Evolutionary conservation across 805 yeast species (phyloP).

Genomic region (Ogataea nakhonphanomensis): DNA sequence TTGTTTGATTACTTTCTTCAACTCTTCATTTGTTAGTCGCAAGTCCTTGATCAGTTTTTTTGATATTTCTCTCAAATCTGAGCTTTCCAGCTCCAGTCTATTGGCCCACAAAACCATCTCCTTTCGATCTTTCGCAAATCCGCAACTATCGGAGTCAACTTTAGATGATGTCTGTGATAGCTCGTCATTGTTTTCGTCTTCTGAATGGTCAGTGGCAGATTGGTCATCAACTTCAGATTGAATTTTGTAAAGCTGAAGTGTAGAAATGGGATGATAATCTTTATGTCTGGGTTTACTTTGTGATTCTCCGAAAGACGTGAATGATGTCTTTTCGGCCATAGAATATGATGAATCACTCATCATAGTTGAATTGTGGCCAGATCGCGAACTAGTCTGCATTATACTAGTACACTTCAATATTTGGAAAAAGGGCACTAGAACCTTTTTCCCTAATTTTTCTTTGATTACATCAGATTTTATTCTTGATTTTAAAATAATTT

Average conservation of each 20-base stretch:
- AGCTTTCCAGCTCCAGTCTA: constrained; percentile 45
- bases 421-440: too few relatives aligned
- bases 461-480: too few relatives aligned
- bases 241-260: constrained; percentile 3
- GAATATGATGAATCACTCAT: too few relatives aligned
- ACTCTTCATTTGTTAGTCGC: constrained; percentile 11
- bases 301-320: too few relatives aligned
- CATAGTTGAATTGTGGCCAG: too few relatives aligned
- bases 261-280: background rate
- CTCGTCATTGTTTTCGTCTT: constrained; percentile 2
- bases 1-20: constrained; percentile 6
- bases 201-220: constrained; percentile 16
- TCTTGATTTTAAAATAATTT: too few relatives aligned
- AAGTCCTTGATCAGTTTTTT: constrained; percentile 16
- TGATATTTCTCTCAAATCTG: constrained; percentile 38
- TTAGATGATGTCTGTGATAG: background rate
- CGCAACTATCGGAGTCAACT: constrained; percentile 3
- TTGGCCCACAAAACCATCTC: constrained; percentile 46
- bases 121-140: constrained; percentile 25
- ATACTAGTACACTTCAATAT: too few relatives aligned
- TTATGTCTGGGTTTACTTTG: too few relatives aligned
- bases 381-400: too few relatives aligned
- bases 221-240: constrained; percentile 2
- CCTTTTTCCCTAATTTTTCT: too few relatives aligned
- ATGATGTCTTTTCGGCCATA: too few relatives aligned